These are phyloP conservation scores for Balakata baccata DNA, from an alignment of 345 rosid species.

Conservation along the genomic window DNA sequence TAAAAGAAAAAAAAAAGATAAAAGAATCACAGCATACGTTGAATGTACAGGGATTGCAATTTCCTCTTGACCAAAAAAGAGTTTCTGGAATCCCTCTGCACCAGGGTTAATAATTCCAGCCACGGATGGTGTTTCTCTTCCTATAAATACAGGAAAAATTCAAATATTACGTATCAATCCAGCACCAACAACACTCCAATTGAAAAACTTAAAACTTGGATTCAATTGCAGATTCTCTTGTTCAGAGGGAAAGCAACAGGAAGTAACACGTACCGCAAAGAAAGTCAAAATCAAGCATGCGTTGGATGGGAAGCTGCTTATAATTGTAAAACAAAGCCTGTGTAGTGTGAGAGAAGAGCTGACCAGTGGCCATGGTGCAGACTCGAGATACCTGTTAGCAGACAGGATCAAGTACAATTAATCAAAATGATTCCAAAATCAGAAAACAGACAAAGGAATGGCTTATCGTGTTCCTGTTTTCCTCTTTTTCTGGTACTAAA, in stretches of 20 bases:
- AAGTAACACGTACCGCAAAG: slow-evolving; percentile 62
- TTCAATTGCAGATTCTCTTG: not conserved
- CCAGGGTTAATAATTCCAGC: slow-evolving; percentile 96
- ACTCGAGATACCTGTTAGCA: slow-evolving; percentile 40
- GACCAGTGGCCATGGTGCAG: slow-evolving; percentile 81
- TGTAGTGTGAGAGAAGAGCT: slow-evolving; percentile 76
- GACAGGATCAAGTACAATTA: not conserved
- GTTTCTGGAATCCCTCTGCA: slow-evolving; percentile 93
- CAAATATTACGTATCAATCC: not conserved
- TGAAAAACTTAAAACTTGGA: slow-evolving; percentile 2
- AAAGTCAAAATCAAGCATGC: slow-evolving; percentile 99
- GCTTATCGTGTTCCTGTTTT: not conserved
- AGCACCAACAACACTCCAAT: not conserved
- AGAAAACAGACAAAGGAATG: not conserved
- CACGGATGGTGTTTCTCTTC: slow-evolving; percentile 94
- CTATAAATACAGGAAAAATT: slow-evolving; percentile 29
- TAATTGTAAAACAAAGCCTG: slow-evolving; percentile 92
- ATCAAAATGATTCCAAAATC: slow-evolving; percentile 2
- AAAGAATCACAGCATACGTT: slow-evolving; percentile 43
- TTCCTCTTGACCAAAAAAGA: slow-evolving; percentile 96
- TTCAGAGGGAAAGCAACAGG: not conserved
- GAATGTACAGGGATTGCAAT: slow-evolving; percentile 97
- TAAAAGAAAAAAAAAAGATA: not conserved
- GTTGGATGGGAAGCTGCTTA: slow-evolving; percentile 94
- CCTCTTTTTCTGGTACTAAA: not conserved